Conservation (phyloP, 345 rosid genomes). For the Rhodamnia argentea region DNA sequence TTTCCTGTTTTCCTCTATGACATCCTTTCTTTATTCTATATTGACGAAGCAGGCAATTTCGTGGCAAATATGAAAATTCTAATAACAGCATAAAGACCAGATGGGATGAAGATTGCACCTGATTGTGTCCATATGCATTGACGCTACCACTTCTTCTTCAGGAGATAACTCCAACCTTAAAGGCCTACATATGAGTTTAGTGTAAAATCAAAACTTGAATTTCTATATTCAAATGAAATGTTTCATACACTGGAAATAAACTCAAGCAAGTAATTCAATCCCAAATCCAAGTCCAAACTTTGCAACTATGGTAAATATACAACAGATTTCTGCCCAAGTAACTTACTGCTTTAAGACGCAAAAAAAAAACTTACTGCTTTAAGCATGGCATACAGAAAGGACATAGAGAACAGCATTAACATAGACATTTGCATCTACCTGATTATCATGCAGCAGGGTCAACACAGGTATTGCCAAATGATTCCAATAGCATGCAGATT, state of each 20-base stretch:
- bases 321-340: neutral
- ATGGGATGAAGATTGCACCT: conserved; percentile 33
- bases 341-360: neutral
- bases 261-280: neutral
- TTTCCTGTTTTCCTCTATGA: neutral
- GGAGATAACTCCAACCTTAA: conserved; percentile 86
- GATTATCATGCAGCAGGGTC: neutral
- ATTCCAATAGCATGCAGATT: neutral
- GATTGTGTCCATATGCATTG: conserved; percentile 81
- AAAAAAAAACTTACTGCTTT: neutral
- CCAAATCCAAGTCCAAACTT: neutral
- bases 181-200: conserved; percentile 39
- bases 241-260: neutral
- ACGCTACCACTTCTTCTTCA: conserved; percentile 76
- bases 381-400: neutral
- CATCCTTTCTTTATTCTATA: neutral
- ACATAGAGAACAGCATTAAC: neutral
- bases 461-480: neutral
- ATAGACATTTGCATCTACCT: neutral
- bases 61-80: neutral
- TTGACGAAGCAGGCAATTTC: neutral
- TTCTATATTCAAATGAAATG: neutral
- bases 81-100: neutral
- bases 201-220: neutral
- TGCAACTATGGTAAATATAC: neutral